Evolutionary conservation across 345 rosid genomes (phyloP).

Genomic region (Eucalyptus rudis): DNA sequence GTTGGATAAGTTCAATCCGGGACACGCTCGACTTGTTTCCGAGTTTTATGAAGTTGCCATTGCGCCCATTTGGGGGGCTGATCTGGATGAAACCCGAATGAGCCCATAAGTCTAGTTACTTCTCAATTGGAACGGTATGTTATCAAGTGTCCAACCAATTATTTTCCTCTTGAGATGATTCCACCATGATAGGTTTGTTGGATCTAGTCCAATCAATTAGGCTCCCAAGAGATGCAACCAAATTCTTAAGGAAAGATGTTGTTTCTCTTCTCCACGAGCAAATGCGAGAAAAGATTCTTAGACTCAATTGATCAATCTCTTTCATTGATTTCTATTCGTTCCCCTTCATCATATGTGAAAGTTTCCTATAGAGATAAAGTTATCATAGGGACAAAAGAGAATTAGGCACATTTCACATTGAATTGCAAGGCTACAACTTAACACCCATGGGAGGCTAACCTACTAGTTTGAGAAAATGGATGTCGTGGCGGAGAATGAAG

Average conservation of each 20-base stretch:
- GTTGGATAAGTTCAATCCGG: neutral
- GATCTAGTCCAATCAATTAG: neutral
- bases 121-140: neutral
- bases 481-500: neutral
- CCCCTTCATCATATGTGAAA: neutral
- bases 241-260: neutral
- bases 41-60: neutral
- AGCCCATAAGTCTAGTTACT: neutral
- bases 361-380: neutral
- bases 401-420: neutral
- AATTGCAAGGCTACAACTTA: neutral
- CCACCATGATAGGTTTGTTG: neutral
- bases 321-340: neutral
- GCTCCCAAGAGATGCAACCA: too few species aligned
- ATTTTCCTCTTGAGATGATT: neutral
- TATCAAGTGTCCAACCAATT: neutral
- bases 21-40: rapidly evolving
- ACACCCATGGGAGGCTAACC: neutral
- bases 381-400: neutral
- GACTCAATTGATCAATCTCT: neutral
- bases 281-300: neutral
- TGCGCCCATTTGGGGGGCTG: neutral
- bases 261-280: neutral
- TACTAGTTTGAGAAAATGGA: neutral
- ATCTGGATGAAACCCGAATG: neutral